phyloP scores from a whole-genome alignment of 495 filamentous ascomycete genomes.

The Rostrohypoxylon terebratum region DNA sequence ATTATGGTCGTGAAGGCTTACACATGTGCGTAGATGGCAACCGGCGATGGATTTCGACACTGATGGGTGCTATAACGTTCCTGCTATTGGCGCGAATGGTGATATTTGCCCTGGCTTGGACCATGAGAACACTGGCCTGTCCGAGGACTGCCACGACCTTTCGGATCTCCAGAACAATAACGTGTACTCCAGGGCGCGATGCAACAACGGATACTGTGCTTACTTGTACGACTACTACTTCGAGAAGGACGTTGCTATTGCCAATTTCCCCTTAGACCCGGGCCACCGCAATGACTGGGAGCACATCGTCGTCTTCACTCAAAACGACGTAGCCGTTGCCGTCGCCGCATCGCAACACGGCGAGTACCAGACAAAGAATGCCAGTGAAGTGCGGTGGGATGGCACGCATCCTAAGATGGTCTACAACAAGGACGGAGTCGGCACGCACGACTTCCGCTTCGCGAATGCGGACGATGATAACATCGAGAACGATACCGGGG shows the following conservation, averaged over 20 bases:
- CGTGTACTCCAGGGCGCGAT: constrained; percentile 59
- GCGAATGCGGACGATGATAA: constrained; percentile 53
- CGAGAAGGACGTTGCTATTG: constrained; percentile 58
- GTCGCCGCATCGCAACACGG: constrained; percentile 58
- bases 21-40: constrained; percentile 50
- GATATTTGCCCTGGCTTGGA: constrained; percentile 54
- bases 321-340: constrained; percentile 47
- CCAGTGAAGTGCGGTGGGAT: constrained; percentile 54
- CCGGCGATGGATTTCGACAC: constrained; percentile 61
- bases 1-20: not conserved
- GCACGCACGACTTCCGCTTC: constrained; percentile 59
- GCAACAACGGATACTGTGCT: constrained; percentile 60
- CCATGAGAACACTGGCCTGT: constrained; percentile 47
- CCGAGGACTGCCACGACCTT: constrained; percentile 53
- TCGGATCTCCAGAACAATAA: constrained; percentile 60
- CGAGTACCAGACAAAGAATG: constrained; percentile 49
- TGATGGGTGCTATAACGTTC: constrained; percentile 62
- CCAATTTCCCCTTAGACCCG: constrained; percentile 48
- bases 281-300: constrained; percentile 63
- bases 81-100: constrained; percentile 55
- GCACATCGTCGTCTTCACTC: constrained; percentile 59
- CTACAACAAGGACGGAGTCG: constrained; percentile 59
- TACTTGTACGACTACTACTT: constrained; percentile 63
- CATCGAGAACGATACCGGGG: constrained; percentile 56
- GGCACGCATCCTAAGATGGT: constrained; percentile 59